phyloP scores from a whole-genome alignment of 1,284 basidiomycete genomes.

The Veloboletus limbatus region DNA sequence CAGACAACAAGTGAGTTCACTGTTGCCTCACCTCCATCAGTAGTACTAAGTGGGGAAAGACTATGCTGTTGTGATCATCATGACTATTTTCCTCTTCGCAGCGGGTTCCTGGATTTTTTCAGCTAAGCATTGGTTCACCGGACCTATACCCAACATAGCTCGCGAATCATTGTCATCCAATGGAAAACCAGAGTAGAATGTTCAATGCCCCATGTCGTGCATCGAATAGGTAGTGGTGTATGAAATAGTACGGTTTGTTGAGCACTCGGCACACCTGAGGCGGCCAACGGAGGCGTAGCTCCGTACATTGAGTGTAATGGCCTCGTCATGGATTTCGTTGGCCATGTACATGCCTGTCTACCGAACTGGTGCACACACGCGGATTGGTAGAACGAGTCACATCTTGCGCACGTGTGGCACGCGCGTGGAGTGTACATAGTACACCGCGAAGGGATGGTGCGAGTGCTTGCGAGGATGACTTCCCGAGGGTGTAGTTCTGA shows the following conservation, averaged over 20 bases:
- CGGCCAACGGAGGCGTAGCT: no score
- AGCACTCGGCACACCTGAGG: not conserved
- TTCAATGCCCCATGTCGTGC: not conserved
- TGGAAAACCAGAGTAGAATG: constrained; percentile 9
- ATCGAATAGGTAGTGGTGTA: not conserved
- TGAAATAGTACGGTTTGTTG: not conserved
- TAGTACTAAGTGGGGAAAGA: constrained; percentile 40
- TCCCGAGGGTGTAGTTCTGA: not conserved
- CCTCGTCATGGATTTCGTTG: no score
- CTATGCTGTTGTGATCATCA: constrained; percentile 60
- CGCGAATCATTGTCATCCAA: constrained; percentile 1
- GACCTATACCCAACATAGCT: constrained; percentile 42
- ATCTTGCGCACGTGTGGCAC: not conserved
- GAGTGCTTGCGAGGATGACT: not conserved
- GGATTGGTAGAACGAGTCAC: no score
- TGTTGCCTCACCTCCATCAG: not conserved
- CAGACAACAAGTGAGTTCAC: constrained; percentile 51
- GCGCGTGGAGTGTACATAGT: not conserved
- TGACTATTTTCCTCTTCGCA: constrained; percentile 59
- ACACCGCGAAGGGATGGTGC: not conserved
- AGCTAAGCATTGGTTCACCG: constrained; percentile 63
- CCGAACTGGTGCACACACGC: no score
- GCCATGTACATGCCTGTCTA: no score
- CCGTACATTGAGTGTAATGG: no score
- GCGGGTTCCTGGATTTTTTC: constrained; percentile 57